phyloP scores from a whole-genome alignment of 257 asterid species.

The Gentiana dahurica region DNA sequence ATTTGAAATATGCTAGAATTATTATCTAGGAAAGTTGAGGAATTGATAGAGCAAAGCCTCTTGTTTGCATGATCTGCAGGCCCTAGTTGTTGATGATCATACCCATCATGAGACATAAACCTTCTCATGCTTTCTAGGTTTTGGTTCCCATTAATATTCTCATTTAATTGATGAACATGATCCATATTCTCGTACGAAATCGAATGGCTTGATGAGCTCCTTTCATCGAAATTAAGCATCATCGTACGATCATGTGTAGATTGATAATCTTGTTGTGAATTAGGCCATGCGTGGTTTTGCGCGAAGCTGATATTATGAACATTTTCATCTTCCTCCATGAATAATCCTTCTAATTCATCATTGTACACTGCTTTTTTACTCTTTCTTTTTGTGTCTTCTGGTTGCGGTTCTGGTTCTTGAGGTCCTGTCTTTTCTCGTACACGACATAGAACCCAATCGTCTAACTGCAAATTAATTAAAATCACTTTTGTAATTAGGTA shows the following conservation, averaged over 20 bases:
- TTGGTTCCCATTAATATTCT: too few relatives aligned
- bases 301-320: background rate
- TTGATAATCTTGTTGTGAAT: background rate
- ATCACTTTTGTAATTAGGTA: too few relatives aligned
- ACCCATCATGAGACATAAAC: too few relatives aligned
- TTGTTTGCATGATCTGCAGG: conserved; percentile 4
- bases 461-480: conserved; percentile 12
- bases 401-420: background rate
- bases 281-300: background rate
- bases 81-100: conserved; percentile 1
- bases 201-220: background rate
- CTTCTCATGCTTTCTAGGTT: too few relatives aligned
- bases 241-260: background rate
- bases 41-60: background rate
- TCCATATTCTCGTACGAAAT: background rate
- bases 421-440: conserved; percentile 14
- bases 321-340: background rate
- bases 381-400: conserved; percentile 1
- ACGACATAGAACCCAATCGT: conserved; percentile 26
- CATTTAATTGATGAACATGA: background rate
- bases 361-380: background rate
- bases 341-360: background rate
- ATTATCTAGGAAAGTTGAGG: background rate
- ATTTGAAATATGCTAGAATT: too few relatives aligned
- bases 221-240: conserved; percentile 1